Conservation (phyloP, 2,329 filamentous ascomycete genomes). For the Trichoderma hamatum region DNA sequence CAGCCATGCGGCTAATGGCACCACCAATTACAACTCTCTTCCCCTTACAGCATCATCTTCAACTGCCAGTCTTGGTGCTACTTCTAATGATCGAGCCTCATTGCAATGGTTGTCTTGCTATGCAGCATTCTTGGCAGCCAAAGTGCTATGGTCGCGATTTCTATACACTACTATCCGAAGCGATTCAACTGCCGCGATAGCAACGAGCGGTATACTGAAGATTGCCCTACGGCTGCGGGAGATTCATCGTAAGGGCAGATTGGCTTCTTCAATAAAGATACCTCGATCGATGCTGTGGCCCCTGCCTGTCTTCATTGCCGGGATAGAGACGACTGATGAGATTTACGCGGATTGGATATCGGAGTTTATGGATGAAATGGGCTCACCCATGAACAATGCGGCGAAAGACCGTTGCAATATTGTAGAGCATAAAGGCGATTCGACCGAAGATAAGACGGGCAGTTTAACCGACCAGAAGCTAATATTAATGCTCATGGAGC, state of each 20-base stretch:
- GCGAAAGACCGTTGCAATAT: background rate
- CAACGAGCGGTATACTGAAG: background rate
- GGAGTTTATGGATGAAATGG: slow-evolving; percentile 16
- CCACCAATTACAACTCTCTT: background rate
- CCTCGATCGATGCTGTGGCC: slow-evolving; percentile 25
- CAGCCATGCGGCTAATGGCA: background rate
- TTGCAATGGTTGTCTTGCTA: background rate
- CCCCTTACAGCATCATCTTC: background rate
- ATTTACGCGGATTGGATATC: slow-evolving; percentile 23
- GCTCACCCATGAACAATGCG: background rate
- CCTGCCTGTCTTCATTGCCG: slow-evolving; percentile 15
- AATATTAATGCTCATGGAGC: background rate
- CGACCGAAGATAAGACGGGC: background rate
- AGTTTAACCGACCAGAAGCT: background rate
- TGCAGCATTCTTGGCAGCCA: background rate
- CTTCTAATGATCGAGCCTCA: background rate
- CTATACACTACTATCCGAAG: background rate
- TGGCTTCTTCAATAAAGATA: background rate
- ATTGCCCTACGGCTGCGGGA: slow-evolving; percentile 9
- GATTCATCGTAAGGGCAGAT: background rate
- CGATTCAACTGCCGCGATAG: slow-evolving; percentile 1
- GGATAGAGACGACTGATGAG: slow-evolving; percentile 20
- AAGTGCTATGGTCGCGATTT: background rate
- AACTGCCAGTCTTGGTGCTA: background rate
- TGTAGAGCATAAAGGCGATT: background rate